These are phyloP conservation scores for Fraxinus angustifolia DNA, from an alignment of 305 asterid genomes.

Conservation along the genomic window DNA sequence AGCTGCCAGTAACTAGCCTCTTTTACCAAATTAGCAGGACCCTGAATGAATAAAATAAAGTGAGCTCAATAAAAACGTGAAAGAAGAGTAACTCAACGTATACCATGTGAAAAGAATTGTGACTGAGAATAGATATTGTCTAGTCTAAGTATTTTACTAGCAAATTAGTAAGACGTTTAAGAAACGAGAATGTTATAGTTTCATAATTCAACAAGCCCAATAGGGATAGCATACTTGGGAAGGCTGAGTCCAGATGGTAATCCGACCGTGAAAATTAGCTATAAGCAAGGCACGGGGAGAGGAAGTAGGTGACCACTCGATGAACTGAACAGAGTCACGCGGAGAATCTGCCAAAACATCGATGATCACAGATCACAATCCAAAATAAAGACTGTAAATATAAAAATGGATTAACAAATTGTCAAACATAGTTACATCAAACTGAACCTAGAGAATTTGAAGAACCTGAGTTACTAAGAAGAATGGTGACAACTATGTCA, in stretches of 20 bases:
- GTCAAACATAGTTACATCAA: neutral
- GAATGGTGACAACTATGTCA: neutral
- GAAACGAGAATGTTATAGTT: conserved; percentile 16
- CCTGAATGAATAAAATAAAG: conserved; percentile 46
- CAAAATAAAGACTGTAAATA: neutral
- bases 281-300: conserved; percentile 88
- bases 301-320: conserved; percentile 97
- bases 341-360: conserved; percentile 75
- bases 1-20: conserved; percentile 97
- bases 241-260: conserved; percentile 95
- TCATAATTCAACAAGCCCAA: conserved; percentile 15
- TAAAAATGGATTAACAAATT: conserved; percentile 2
- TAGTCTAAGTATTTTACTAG: conserved; percentile 10
- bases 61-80: conserved; percentile 18
- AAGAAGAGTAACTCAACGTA: conserved; percentile 2
- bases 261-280: conserved; percentile 93
- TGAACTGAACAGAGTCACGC: conserved; percentile 93
- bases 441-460: conserved; percentile 2
- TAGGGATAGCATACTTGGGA: conserved; percentile 58
- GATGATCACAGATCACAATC: conserved; percentile 4
- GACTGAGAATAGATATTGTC: conserved; percentile 11
- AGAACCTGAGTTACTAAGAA: neutral
- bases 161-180: neutral
- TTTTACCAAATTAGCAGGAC: conserved; percentile 77
- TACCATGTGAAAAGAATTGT: neutral